These are phyloP conservation scores for Neospora caninum DNA, from an alignment of 169 alveolate species.

Conservation along the genomic window DNA sequence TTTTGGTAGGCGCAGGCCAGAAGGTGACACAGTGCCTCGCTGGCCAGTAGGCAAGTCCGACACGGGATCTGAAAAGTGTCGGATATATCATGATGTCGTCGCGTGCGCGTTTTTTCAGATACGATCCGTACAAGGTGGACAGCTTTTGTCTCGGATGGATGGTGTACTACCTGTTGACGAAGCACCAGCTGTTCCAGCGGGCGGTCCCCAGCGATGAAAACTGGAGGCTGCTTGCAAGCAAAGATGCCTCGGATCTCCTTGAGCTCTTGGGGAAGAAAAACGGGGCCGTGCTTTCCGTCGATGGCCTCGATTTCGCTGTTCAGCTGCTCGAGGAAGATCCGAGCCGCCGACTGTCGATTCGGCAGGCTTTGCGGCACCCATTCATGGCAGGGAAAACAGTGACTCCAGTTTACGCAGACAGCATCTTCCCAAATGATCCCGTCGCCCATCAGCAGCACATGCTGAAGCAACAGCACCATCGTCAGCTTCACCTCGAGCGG, in stretches of 20 bases:
- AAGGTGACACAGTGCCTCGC: no score
- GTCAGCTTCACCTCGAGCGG: background rate
- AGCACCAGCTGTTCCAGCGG: constrained; percentile 78
- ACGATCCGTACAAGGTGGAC: constrained; percentile 81
- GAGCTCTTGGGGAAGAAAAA: constrained; percentile 67
- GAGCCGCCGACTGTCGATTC: constrained; percentile 54
- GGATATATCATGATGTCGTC: no score
- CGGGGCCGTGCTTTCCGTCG: constrained; percentile 68
- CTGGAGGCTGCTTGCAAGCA: constrained; percentile 68
- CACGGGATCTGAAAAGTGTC: no score
- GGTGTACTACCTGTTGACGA: constrained; percentile 78
- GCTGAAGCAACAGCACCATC: constrained; percentile 25
- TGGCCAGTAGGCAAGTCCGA: no score
- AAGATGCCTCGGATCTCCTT: constrained; percentile 49
- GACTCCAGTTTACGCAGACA: constrained; percentile 41
- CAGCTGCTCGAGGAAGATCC: constrained; percentile 72
- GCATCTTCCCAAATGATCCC: constrained; percentile 25
- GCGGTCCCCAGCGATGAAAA: constrained; percentile 61
- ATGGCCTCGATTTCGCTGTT: constrained; percentile 68
- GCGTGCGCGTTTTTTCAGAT: constrained; percentile 33
- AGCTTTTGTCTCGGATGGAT: constrained; percentile 82
- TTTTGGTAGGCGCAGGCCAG: no score
- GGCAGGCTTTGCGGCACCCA: constrained; percentile 70
- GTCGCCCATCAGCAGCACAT: background rate
- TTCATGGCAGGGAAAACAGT: constrained; percentile 29